These are phyloP conservation scores for Aspergillus mulundensis DNA, from an alignment of 495 filamentous ascomycete species.

Conservation along the genomic window DNA sequence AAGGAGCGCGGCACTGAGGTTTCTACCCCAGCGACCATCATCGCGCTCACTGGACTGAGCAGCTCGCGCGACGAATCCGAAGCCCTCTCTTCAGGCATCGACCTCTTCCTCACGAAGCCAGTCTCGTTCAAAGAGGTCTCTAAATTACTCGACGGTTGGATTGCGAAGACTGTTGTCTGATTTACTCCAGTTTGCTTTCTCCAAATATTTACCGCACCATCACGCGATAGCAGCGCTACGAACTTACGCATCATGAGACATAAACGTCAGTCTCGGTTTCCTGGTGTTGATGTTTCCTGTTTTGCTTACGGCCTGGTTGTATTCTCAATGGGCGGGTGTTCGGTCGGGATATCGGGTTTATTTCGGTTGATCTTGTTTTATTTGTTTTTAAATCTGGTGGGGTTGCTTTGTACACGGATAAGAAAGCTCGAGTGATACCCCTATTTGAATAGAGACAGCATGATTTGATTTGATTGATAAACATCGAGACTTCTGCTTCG, in stretches of 20 bases:
- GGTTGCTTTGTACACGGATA: constrained; percentile 19
- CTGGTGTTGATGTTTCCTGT: not conserved
- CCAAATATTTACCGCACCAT: not conserved
- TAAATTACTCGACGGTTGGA: constrained; percentile 46
- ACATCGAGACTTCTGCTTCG: not conserved
- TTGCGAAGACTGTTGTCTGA: constrained; percentile 19
- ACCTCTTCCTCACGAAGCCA: constrained; percentile 72
- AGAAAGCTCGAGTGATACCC: constrained; percentile 18
- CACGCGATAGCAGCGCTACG: not conserved
- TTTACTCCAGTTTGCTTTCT: not conserved
- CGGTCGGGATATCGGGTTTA: not conserved
- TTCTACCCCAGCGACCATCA: constrained; percentile 49
- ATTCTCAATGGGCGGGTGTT: not conserved
- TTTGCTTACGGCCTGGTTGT: not conserved
- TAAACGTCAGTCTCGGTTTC: not conserved
- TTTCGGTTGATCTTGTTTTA: not conserved
- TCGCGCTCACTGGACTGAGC: constrained; percentile 68
- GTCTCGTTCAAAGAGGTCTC: constrained; percentile 52
- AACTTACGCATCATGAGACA: not conserved
- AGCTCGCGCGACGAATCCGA: constrained; percentile 60
- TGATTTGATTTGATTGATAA: not conserved
- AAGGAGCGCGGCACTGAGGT: constrained; percentile 32
- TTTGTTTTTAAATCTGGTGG: not conserved
- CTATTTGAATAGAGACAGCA: constrained; percentile 3
- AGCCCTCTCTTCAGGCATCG: constrained; percentile 62